A percentile compares a stretch with the other conserved stretches of the same genome.
These are phyloP conservation scores for Gremmenia infestans DNA, from an alignment of 2,329 filamentous ascomycete genomes.

Conservation along the genomic window DNA sequence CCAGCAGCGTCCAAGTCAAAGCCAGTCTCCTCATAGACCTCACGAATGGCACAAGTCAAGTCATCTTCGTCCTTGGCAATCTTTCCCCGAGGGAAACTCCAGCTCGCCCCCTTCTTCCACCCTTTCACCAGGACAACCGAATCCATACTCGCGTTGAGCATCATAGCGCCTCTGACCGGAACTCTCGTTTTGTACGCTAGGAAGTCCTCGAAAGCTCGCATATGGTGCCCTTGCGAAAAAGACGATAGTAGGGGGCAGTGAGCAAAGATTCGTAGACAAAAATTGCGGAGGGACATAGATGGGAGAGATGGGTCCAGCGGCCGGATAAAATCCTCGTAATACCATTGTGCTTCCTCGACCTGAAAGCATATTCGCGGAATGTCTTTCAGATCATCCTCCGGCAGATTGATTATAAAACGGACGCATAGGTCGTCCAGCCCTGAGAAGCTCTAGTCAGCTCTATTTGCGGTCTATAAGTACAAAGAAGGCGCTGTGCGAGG, in stretches of 20 bases:
- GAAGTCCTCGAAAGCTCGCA: constrained; percentile 85
- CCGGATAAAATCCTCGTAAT: constrained; percentile 98
- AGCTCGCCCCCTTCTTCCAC: constrained; percentile 94
- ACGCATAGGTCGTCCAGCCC: constrained; percentile 97
- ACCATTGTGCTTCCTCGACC: constrained; percentile 99
- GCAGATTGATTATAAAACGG: constrained; percentile 96
- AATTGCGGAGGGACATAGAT: constrained; percentile 76
- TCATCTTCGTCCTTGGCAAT: constrained; percentile 98
- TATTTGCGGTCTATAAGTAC: not conserved
- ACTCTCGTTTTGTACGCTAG: constrained; percentile 91
- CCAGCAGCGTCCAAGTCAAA: constrained; percentile 74
- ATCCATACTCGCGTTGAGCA: constrained; percentile 93
- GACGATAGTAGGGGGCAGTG: constrained; percentile 85
- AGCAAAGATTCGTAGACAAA: constrained; percentile 86
- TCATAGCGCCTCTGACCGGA: constrained; percentile 87
- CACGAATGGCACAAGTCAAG: constrained; percentile 85
- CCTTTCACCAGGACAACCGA: constrained; percentile 90
- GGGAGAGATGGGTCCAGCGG: constrained; percentile 81
- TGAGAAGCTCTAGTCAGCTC: constrained; percentile 34
- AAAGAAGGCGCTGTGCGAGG: not conserved
- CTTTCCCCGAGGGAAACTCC: constrained; percentile 95
- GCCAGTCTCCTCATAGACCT: constrained; percentile 95
- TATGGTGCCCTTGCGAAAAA: constrained; percentile 73
- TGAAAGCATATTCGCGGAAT: constrained; percentile 92
- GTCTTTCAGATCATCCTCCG: constrained; percentile 69